These are phyloP conservation scores for Gryganskiella cystojenkinii DNA, from an alignment of 192 early-diverging fungal genomes.

Conservation along the genomic window DNA sequence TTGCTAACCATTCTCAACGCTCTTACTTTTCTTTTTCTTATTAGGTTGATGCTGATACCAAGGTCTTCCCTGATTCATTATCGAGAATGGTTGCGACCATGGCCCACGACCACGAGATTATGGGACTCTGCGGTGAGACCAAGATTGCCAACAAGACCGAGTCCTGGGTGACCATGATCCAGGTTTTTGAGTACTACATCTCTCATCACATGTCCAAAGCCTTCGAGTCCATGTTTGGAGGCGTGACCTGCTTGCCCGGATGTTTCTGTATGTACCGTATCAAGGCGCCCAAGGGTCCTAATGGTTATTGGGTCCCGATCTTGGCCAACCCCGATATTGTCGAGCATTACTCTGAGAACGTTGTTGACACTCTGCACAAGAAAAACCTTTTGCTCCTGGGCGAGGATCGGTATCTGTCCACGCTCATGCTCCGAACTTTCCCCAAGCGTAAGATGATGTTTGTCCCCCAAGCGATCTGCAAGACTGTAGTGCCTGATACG, in stretches of 20 bases:
- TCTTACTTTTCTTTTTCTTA: conserved; percentile 20
- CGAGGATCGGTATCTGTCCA: conserved; percentile 87
- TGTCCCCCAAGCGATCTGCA: conserved; percentile 81
- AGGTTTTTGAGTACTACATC: conserved; percentile 98
- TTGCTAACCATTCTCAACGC: background rate
- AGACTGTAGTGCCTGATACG: conserved; percentile 82
- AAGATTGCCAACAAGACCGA: conserved; percentile 93
- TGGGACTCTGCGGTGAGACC: conserved; percentile 97
- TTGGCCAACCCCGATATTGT: conserved; percentile 87
- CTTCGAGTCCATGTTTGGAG: conserved; percentile 94
- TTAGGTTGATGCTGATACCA: conserved; percentile 89
- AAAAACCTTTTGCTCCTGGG: conserved; percentile 87
- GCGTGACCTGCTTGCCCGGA: conserved; percentile 93
- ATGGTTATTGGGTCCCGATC: conserved; percentile 77
- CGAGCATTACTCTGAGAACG: conserved; percentile 80
- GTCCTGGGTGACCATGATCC: conserved; percentile 91
- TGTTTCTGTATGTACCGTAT: conserved; percentile 98
- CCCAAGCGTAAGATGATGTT: conserved; percentile 86
- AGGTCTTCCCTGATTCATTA: conserved; percentile 80
- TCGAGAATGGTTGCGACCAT: conserved; percentile 83
- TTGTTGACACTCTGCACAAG: conserved; percentile 80
- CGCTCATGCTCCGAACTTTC: conserved; percentile 84
- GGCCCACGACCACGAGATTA: conserved; percentile 85
- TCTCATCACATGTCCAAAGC: conserved; percentile 92
- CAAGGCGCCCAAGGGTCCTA: conserved; percentile 79